Base-by-base conservation (phyloP, 2,329 filamentous ascomycete genomes). In the Verruconis gallopava region DNA sequence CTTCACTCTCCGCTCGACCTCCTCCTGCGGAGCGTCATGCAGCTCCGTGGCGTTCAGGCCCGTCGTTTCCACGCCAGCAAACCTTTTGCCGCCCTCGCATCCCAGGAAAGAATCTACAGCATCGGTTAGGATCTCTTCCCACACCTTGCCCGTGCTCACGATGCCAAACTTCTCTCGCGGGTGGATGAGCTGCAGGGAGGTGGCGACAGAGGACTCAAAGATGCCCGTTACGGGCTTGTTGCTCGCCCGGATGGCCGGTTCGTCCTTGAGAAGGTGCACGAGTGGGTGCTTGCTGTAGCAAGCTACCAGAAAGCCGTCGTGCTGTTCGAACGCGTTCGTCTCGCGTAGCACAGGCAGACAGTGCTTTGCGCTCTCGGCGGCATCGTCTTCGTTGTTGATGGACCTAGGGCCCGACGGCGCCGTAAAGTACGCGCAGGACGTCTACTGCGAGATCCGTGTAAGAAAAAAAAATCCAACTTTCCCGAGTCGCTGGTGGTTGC, bases 271-370 rank as follows among this genome's bases (percentile, higher is more conserved):
- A 38, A 69, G 59, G 0, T 67, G 58, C 0, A 93, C 83, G 0
- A 95, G 71, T 0, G 81, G 77, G 54, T 95, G 86, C 1, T 81
- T 76, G 46, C 83, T 91, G 64, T 85, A 96, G 63, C 89, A 95
- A 15, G 86, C 86, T 2, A 95, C 72, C 1, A 95, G 70, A 47
- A 93, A 79, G n/a, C 72, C 85, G 54, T 91, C 78, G 57, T 84
- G 76, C 20, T 61, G 51, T 2, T 57, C 45, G 1, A 72, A 55
- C 1, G 61, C 46, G 1, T 65, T 55, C 19, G 63, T 21, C 21
- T 38, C 55, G 9, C 25, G 25, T 4, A 83, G 55, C 45, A 75
- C 66, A 1, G 67, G 62, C 13, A 79, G 63, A 39, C 84, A 82
- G 44, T 75, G 71, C 2, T 70, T 55, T 1, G 76, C 72, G 49